These are phyloP conservation scores for Sporothrix protearum DNA, from an alignment of 2,329 filamentous ascomycete genomes.

Conservation along the genomic window DNA sequence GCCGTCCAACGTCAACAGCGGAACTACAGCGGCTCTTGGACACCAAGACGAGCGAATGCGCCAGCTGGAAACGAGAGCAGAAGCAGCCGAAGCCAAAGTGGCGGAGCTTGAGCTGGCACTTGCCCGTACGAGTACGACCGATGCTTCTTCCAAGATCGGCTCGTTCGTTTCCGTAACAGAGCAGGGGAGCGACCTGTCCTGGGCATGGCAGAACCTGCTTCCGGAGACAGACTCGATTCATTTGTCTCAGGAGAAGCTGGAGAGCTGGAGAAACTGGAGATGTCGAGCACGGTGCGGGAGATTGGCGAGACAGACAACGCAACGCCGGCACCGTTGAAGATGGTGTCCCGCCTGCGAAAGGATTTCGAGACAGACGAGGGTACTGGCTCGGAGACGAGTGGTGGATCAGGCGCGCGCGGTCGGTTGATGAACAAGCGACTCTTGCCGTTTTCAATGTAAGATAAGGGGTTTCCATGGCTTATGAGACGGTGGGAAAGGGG, in stretches of 20 bases:
- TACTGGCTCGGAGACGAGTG: constrained; percentile 19
- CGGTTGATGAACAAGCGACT: constrained; percentile 17
- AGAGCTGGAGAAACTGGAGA: not conserved
- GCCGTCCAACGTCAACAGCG: constrained; percentile 35
- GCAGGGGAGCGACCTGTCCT: not conserved
- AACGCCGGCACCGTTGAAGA: not conserved
- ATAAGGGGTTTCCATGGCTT: not conserved
- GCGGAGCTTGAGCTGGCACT: constrained; percentile 42
- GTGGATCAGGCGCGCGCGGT: constrained; percentile 18
- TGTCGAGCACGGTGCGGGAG: constrained; percentile 4
- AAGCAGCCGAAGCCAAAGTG: constrained; percentile 53
- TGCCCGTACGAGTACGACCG: constrained; percentile 23
- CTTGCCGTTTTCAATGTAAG: constrained; percentile 19
- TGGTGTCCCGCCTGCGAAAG: not conserved
- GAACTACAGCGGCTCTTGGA: constrained; percentile 48
- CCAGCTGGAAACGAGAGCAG: constrained; percentile 55
- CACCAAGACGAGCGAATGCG: constrained; percentile 41
- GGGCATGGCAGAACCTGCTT: constrained; percentile 13
- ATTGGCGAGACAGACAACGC: not conserved
- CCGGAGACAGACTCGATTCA: not conserved
- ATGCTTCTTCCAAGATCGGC: not conserved
- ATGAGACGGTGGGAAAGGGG: not conserved
- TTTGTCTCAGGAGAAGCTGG: not conserved
- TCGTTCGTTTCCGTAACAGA: not conserved
- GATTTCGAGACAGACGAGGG: constrained; percentile 20